Percentiles rank a stretch among this genome's conserved stretches.
Evolutionary conservation across 345 rosid genomes (phyloP).

Genomic region (Boechera divaricarpa): DNA sequence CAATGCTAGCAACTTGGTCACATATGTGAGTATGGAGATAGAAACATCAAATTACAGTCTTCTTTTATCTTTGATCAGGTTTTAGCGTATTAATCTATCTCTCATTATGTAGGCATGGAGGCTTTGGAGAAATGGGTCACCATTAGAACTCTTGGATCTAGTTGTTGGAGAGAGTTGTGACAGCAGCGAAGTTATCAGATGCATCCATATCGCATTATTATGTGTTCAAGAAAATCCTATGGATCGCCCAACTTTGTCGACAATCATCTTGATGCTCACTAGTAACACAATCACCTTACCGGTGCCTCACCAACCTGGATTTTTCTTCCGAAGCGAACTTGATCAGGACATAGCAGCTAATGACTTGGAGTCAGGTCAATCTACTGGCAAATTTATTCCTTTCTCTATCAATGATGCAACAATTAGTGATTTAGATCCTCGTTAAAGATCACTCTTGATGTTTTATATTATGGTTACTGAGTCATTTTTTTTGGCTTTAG

Average conservation of each 20-base stretch:
- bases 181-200: constrained; percentile 1
- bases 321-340: neutral
- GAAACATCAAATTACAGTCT: neutral
- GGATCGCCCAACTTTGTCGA: constrained; percentile 16
- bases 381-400: neutral
- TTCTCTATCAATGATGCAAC: constrained; percentile 10
- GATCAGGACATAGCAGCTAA: neutral
- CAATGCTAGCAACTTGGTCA: constrained; percentile 6
- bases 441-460: too few species aligned
- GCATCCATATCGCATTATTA: constrained; percentile 11
- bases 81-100: neutral
- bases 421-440: too few species aligned
- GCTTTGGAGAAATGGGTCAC: constrained; percentile 15
- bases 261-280: constrained; percentile 18
- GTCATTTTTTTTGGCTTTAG: too few species aligned
- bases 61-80: too few species aligned
- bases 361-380: constrained; percentile 9
- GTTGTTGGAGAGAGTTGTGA: neutral
- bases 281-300: constrained; percentile 29
- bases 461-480: too few species aligned
- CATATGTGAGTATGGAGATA: constrained; percentile 20
- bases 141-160: constrained; percentile 3
- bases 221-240: constrained; percentile 18
- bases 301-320: constrained; percentile 28
- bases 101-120: constrained; percentile 24